Conservation (phyloP, 257 asterid genomes). For the Petunia axillaris region DNA sequence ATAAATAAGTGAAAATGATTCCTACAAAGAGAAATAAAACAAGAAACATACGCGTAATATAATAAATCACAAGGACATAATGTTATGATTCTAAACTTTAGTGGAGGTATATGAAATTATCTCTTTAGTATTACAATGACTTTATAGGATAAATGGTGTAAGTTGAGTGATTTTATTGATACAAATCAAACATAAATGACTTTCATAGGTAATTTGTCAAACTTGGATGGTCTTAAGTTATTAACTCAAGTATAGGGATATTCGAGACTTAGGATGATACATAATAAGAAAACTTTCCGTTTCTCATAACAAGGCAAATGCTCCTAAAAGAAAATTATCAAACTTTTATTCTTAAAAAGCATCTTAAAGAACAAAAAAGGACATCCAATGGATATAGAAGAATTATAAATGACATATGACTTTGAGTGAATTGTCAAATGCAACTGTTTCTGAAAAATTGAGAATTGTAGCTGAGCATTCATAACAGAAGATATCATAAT, state of each 20-base stretch:
- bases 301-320: neutral
- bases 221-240: neutral
- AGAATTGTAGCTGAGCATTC: neutral
- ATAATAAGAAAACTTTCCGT: slow-evolving; percentile 3
- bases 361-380: neutral
- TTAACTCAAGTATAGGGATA: neutral
- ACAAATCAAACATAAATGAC: too few species aligned
- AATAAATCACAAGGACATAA: too few species aligned
- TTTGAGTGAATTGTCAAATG: neutral
- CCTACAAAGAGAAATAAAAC: too few species aligned
- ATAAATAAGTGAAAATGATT: too few species aligned
- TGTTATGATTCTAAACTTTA: too few species aligned
- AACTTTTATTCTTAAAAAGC: neutral
- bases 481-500: neutral
- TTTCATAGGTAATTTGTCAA: too few species aligned
- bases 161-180: too few species aligned
- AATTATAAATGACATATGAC: neutral
- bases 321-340: neutral
- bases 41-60: too few species aligned
- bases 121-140: too few species aligned
- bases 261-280: neutral
- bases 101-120: too few species aligned
- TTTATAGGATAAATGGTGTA: too few species aligned
- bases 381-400: slow-evolving; percentile 10
- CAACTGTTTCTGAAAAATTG: neutral